Conservation (phyloP, 1,139 yeast species). For the Scheffersomyces quercinus region DNA sequence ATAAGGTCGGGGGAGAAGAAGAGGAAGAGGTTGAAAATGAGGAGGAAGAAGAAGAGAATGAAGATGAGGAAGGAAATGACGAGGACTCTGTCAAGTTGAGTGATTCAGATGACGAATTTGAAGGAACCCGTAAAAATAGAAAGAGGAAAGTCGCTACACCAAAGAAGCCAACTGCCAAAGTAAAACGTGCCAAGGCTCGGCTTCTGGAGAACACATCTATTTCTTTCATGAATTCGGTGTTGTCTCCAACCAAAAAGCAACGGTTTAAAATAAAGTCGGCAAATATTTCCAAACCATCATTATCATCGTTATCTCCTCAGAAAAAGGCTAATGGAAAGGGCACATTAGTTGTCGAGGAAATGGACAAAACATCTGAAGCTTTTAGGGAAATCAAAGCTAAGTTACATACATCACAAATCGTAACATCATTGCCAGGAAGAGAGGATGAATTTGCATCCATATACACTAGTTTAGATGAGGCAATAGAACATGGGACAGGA, state of each 20-base stretch:
- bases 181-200: slow-evolving; percentile 5
- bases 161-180: slow-evolving; percentile 6
- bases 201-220: slow-evolving; percentile 12
- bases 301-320: not conserved
- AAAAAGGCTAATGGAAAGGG: not conserved
- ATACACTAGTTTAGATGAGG: slow-evolving; percentile 69
- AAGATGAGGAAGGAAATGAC: slow-evolving; percentile 6
- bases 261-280: not conserved
- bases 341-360: not conserved
- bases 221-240: slow-evolving; percentile 5
- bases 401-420: slow-evolving; percentile 64
- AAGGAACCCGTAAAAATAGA: not conserved
- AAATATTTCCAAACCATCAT: not conserved
- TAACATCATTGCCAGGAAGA: slow-evolving; percentile 78
- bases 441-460: slow-evolving; percentile 82
- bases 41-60: slow-evolving; percentile 10
- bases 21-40: slow-evolving; percentile 10
- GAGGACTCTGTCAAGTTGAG: not conserved
- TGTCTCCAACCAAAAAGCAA: slow-evolving; percentile 4
- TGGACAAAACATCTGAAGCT: slow-evolving; percentile 21
- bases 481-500: slow-evolving; percentile 73
- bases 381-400: slow-evolving; percentile 58
- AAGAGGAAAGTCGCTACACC: slow-evolving; percentile 2
- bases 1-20: slow-evolving; percentile 8
- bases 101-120: not conserved